Evolutionary conservation across 805 yeast species (phyloP).

Genomic region (Candida verbasci): DNA sequence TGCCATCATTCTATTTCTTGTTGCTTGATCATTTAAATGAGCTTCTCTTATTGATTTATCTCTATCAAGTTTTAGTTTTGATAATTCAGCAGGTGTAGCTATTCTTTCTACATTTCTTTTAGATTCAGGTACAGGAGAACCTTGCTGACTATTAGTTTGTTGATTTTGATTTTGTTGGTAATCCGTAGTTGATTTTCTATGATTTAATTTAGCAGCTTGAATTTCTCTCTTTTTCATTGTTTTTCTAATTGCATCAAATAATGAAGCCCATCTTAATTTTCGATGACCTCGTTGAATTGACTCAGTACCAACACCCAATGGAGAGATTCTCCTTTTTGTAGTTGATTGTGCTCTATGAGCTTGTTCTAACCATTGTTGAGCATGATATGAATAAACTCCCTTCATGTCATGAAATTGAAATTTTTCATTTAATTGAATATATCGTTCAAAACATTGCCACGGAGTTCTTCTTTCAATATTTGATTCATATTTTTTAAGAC

Average conservation of each 20-base stretch:
- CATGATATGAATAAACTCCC: constrained; percentile 77
- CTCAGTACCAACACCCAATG: constrained; percentile 89
- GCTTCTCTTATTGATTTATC: constrained; percentile 83
- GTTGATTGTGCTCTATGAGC: constrained; percentile 86
- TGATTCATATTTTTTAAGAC: constrained; percentile 58
- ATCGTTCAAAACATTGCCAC: constrained; percentile 98
- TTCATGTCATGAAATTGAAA: constrained; percentile 84
- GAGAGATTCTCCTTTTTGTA: constrained; percentile 83
- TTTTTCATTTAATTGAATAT: constrained; percentile 85
- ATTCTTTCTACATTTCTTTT: constrained; percentile 35
- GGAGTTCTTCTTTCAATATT: constrained; percentile 94
- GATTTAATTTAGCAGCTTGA: constrained; percentile 35
- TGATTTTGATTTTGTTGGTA: constrained; percentile 1
- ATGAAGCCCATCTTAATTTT: constrained; percentile 89
- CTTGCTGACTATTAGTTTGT: background rate
- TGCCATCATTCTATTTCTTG: constrained; percentile 38
- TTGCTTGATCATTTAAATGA: constrained; percentile 45
- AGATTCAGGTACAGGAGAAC: constrained; percentile 1
- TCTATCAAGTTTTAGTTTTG: constrained; percentile 77
- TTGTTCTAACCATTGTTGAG: constrained; percentile 89
- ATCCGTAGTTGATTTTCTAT: constrained; percentile 16
- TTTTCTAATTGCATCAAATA: constrained; percentile 93
- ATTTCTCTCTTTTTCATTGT: constrained; percentile 85
- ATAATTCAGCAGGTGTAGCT: constrained; percentile 76
- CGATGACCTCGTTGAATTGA: constrained; percentile 92